phyloP scores from a whole-genome alignment of 225 moss, liverwort and hornwort genomes.

The Physcomitrellopsis africana region DNA sequence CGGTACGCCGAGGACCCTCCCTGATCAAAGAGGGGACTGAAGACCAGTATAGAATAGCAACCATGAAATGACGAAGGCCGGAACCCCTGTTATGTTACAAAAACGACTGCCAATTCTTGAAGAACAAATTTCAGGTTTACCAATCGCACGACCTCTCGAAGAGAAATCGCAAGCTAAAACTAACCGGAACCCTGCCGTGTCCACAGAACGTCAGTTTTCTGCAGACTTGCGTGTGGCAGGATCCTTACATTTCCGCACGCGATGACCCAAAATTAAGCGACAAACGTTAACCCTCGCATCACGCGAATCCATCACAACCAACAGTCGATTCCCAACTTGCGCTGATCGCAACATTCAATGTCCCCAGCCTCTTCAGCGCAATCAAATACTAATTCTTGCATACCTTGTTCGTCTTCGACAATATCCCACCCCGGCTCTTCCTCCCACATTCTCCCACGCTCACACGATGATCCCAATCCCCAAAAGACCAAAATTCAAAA shows the following conservation, averaged over 20 bases:
- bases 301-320: not conserved
- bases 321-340: not conserved
- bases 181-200: not conserved
- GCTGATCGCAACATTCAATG: not conserved
- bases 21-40: not conserved
- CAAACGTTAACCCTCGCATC: not conserved
- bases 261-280: not conserved
- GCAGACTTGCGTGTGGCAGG: not conserved
- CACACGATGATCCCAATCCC: too few relatives aligned
- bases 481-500: too few relatives aligned
- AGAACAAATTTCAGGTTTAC: constrained; percentile 1
- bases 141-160: not conserved
- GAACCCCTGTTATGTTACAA: not conserved
- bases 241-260: not conserved
- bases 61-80: not conserved
- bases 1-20: not conserved
- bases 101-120: not conserved
- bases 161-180: not conserved
- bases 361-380: not conserved
- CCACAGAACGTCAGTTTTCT: not conserved
- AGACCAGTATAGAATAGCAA: not conserved
- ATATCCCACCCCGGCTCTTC: too few relatives aligned
- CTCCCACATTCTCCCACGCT: too few relatives aligned
- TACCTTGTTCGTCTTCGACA: too few relatives aligned
- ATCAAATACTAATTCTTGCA: not conserved